Conservation (phyloP, 768 basidiomycete genomes). For the Lentinula boryana region DNA sequence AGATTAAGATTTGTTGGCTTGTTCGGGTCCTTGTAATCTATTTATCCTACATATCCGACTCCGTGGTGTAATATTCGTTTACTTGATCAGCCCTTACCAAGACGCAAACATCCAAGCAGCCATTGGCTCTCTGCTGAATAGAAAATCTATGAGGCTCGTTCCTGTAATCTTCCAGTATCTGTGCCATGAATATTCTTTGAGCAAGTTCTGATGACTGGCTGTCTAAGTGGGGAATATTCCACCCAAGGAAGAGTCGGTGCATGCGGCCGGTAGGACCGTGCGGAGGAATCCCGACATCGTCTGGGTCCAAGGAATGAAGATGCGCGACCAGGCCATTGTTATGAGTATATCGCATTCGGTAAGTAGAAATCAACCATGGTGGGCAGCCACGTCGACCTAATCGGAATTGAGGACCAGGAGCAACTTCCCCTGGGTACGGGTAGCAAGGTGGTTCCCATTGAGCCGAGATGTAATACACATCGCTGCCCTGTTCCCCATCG, state of each 20-base stretch:
- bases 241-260: slow-evolving; percentile 56
- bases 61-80: slow-evolving; percentile 28
- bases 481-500: slow-evolving; percentile 24
- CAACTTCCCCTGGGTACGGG: slow-evolving; percentile 18
- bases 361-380: slow-evolving; percentile 49
- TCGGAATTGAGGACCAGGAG: slow-evolving; percentile 24
- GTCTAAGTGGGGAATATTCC: slow-evolving; percentile 46
- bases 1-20: too few relatives aligned
- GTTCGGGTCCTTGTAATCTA: background rate
- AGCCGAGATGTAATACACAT: slow-evolving; percentile 31
- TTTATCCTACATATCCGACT: slow-evolving; percentile 19
- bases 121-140: slow-evolving; percentile 15
- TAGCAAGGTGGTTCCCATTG: slow-evolving; percentile 55
- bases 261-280: slow-evolving; percentile 20
- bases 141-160: slow-evolving; percentile 26
- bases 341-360: slow-evolving; percentile 50
- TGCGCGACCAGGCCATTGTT: slow-evolving; percentile 46
- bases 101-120: slow-evolving; percentile 26
- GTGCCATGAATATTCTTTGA: slow-evolving; percentile 37
- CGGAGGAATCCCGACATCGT: slow-evolving; percentile 19
- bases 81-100: slow-evolving; percentile 23
- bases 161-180: slow-evolving; percentile 29
- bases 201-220: slow-evolving; percentile 35
- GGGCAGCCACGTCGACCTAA: slow-evolving; percentile 59
- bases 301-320: slow-evolving; percentile 28